Percentiles rank a stretch among this genome's conserved stretches.
Conservation (phyloP, 176 grass and related monocot species). For the Phoenix roebelenii region DNA sequence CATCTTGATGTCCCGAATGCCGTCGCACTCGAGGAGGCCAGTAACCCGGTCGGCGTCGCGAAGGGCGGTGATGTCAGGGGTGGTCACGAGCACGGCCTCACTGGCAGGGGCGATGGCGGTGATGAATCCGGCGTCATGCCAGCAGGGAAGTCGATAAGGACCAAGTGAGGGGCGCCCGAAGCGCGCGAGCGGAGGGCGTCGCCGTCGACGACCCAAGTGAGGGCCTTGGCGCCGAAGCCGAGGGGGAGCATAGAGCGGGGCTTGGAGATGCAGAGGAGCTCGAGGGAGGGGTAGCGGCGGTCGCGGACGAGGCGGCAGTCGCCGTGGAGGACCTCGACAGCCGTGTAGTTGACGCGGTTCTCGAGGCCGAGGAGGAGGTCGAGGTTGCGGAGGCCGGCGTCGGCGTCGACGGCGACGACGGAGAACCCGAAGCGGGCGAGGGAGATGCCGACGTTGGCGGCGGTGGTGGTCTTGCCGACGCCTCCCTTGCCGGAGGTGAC, state of each 20-base stretch:
- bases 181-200: constrained; percentile 49
- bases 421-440: constrained; percentile 73
- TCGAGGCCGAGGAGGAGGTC: constrained; percentile 88
- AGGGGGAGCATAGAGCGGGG: constrained; percentile 85
- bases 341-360: constrained; percentile 87
- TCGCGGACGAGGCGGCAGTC: constrained; percentile 88
- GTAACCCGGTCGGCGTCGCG: constrained; percentile 81
- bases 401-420: constrained; percentile 70
- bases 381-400: constrained; percentile 81
- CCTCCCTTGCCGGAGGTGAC: constrained; percentile 93
- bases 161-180: constrained; percentile 39
- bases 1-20: constrained; percentile 93
- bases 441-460: constrained; percentile 75
- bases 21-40: constrained; percentile 63
- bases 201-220: constrained; percentile 81
- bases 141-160: constrained; percentile 11
- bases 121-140: constrained; percentile 84
- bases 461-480: constrained; percentile 90
- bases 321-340: constrained; percentile 78
- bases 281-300: constrained; percentile 66
- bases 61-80: constrained; percentile 76
- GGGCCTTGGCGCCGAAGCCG: constrained; percentile 85
- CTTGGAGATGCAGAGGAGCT: constrained; percentile 92
- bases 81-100: constrained; percentile 77
- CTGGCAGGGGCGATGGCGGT: constrained; percentile 87